Evolutionary conservation across 2,329 filamentous ascomycete species (phyloP).

Genomic region (Parasarocladium wereldwijsianum): DNA sequence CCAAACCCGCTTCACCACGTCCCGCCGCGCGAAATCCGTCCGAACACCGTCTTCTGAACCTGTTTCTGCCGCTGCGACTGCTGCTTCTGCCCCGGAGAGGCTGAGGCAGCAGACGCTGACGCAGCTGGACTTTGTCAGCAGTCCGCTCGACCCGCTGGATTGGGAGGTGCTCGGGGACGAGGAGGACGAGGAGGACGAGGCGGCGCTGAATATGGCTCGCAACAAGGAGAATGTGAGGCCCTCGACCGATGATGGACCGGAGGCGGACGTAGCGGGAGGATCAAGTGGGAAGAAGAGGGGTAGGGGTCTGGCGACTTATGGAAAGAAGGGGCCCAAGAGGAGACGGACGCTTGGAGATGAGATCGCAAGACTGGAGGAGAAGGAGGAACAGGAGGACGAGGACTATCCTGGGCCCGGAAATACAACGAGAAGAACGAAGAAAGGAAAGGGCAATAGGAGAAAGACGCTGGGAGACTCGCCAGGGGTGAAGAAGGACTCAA

Average conservation of each 20-base stretch:
- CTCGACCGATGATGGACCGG: conserved; percentile 3
- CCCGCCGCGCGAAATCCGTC: not conserved
- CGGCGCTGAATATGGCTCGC: conserved; percentile 9
- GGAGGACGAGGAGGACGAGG: conserved; percentile 8
- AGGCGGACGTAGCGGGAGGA: conserved; percentile 11
- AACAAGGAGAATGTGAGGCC: conserved; percentile 2
- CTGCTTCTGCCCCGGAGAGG: conserved; percentile 6
- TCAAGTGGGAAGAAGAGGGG: conserved; percentile 12
- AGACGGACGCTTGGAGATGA: conserved; percentile 8
- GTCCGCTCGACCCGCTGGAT: conserved; percentile 14
- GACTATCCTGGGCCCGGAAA: not conserved
- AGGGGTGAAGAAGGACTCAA: conserved; percentile 16
- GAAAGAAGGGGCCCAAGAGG: conserved; percentile 7
- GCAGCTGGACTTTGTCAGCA: conserved; percentile 24
- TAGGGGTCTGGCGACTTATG: conserved; percentile 7
- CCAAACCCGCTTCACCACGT: conserved; percentile 23
- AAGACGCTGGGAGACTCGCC: conserved; percentile 17
- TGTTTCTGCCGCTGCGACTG: too few relatives aligned
- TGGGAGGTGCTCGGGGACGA: conserved; percentile 14
- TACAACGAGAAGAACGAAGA: not conserved
- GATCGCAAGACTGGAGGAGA: not conserved
- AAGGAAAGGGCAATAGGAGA: conserved; percentile 8
- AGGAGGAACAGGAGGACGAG: conserved; percentile 1
- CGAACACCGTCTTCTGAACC: too few relatives aligned
- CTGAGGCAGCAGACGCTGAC: conserved; percentile 27